Evolutionary conservation across 2,329 filamentous ascomycete genomes (phyloP), one percentile per base, ranked within the genome.

Genomic region (Calonectria crousiana): DNA sequence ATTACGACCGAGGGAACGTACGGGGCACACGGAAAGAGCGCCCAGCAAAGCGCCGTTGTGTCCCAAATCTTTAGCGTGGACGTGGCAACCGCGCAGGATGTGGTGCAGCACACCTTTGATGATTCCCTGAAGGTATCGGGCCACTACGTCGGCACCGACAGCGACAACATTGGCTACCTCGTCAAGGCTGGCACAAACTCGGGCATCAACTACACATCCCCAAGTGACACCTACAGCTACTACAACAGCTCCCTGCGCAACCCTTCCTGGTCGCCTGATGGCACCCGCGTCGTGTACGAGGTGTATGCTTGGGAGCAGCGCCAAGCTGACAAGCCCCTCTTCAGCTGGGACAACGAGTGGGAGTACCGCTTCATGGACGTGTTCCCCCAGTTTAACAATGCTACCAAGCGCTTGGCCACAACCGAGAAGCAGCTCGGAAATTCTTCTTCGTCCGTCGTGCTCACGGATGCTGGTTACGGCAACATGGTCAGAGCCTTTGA

Each of bases 281-380:
- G 69, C 32, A 38, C 69, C 16, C 26, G 32, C 4, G 62, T 71
- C 18, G 51, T 71, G 20, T 71, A 71, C 28, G 69, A 71, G 32
- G 51, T 67, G n/a, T 67, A 71, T n/a, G 69, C 34, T 9, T 71
- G 69, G 69, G 62, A 67, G 6, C 69, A 71, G 20, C 60, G 69
- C 14, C 36, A 67, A 26, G 69, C 69, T 32, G 69, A 71, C 51
- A 71, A 41, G 60, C 23, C 36, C 4, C 62, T 71, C 41, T 71
- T 71, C 38, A 71, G 69, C 51, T 71, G 62, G 69, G 62, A 71
- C 28, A 44, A 41, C 28, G 60, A 71, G 23, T 71, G 69, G 69
- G 69, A 67, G 38, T 71, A 71, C 36, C 69, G 69, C 18, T 71
- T 71, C 69, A 67, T 71, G 62, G 69, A 71, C 10, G 38, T 71